These are phyloP conservation scores for Phytophthora ohioensis DNA, from an alignment of 352 stramenopile species.

Conservation along the genomic window DNA sequence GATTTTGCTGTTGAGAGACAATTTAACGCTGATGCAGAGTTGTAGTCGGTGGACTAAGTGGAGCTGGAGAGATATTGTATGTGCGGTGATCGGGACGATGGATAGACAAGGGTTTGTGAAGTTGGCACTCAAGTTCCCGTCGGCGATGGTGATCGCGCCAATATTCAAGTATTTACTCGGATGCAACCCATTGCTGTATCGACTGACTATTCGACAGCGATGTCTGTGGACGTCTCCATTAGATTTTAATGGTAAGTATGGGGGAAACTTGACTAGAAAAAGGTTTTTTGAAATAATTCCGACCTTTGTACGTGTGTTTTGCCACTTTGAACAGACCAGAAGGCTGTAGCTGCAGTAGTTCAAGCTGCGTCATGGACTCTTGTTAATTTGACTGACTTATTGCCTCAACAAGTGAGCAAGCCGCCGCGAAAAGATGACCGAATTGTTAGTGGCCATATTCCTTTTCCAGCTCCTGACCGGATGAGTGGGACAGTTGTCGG, in stretches of 20 bases:
- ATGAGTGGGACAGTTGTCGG: slow-evolving; percentile 40
- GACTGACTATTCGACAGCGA: slow-evolving; percentile 40
- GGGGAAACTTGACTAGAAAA: too few species aligned
- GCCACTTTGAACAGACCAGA: slow-evolving; percentile 33
- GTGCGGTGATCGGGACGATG: slow-evolving; percentile 42
- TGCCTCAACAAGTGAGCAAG: slow-evolving; percentile 36
- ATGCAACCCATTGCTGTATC: slow-evolving; percentile 53
- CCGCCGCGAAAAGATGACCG: slow-evolving; percentile 38
- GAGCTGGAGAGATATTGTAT: slow-evolving; percentile 44
- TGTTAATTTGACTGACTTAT: slow-evolving; percentile 34
- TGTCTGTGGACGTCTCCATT: slow-evolving; percentile 52
- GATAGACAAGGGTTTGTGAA: slow-evolving; percentile 49
- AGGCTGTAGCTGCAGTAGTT: slow-evolving; percentile 41
- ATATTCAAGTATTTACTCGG: slow-evolving; percentile 56
- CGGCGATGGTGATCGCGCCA: slow-evolving; percentile 41
- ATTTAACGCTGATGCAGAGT: slow-evolving; percentile 42
- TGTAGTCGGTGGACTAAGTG: slow-evolving; percentile 46
- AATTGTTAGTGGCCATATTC: slow-evolving; percentile 47
- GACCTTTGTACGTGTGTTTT: slow-evolving; percentile 1
- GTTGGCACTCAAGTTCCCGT: slow-evolving; percentile 47
- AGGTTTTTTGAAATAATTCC: background rate
- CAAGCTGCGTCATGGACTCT: slow-evolving; percentile 43
- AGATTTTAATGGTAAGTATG: slow-evolving; percentile 36
- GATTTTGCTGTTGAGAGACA: slow-evolving; percentile 36
- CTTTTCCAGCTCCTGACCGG: slow-evolving; percentile 38